Conservation (phyloP, 2,329 filamentous ascomycete species). For the Macroventuria anomochaeta region DNA sequence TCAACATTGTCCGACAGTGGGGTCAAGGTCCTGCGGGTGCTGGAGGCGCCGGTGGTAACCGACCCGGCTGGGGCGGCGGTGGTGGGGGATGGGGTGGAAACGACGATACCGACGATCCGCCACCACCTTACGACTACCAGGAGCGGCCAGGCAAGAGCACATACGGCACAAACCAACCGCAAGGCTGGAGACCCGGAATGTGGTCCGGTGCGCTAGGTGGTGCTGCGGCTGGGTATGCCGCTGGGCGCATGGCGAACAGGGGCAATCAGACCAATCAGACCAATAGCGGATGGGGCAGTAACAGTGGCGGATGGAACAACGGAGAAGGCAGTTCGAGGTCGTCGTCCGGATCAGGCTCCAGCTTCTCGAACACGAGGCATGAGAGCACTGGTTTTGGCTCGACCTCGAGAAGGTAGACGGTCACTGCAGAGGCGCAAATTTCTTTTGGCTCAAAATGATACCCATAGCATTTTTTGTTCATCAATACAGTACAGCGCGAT, state of each 20-base stretch:
- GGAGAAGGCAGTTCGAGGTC: slow-evolving; percentile 47
- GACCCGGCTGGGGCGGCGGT: slow-evolving; percentile 49
- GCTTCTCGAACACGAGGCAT: slow-evolving; percentile 59
- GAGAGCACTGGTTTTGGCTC: slow-evolving; percentile 77
- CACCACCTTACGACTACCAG: slow-evolving; percentile 56
- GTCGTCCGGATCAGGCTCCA: slow-evolving; percentile 41
- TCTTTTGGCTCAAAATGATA: slow-evolving; percentile 42
- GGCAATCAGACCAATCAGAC: slow-evolving; percentile 53
- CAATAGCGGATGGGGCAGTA: slow-evolving; percentile 41
- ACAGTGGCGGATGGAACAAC: slow-evolving; percentile 44
- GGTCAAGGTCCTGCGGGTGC: slow-evolving; percentile 31
- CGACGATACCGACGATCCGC: slow-evolving; percentile 54
- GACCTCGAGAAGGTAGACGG: slow-evolving; percentile 56
- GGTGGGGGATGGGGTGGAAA: slow-evolving; percentile 46
- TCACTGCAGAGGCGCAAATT: not conserved
- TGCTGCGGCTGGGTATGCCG: slow-evolving; percentile 71
- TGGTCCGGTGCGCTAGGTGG: slow-evolving; percentile 74
- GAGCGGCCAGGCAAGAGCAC: slow-evolving; percentile 30
- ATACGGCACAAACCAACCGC: slow-evolving; percentile 28
- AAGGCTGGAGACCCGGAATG: slow-evolving; percentile 74
- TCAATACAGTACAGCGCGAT: not conserved
- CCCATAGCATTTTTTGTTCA: slow-evolving; percentile 19
- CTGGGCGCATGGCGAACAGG: slow-evolving; percentile 55
- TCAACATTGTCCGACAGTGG: slow-evolving; percentile 56
- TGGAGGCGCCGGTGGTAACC: slow-evolving; percentile 30